Base-by-base conservation (phyloP, 306 rosid genomes). In the Inga oerstediana region DNA sequence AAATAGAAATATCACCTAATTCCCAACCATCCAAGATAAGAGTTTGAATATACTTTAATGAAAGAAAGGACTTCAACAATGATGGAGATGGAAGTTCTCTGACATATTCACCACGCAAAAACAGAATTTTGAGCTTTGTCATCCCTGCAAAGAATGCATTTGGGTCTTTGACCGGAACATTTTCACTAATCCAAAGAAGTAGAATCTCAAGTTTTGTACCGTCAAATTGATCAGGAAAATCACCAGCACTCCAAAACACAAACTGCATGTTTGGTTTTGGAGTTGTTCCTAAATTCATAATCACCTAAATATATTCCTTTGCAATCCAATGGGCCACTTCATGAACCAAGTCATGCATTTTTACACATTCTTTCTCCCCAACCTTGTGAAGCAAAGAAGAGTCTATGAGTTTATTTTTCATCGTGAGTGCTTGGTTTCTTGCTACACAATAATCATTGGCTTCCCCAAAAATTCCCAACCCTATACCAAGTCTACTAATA, bases 141-240 rank as follows among this genome's bases (percentile, higher is more conserved):
- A 71, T 10, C 19, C 27, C 0, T 43, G 20, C 5, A 5, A 71
- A 71, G 19, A 71, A 43, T 41, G 35, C 34, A 4, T n/a, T 0
- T 10, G 35, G 5, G 5, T 41, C 4, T 10, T 39, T 15, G 1
- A 20, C 11, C 2, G 0, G 0, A 19, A 3, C 13, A 1, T 19
- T 0, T 69, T 4, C 51, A 10, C 37, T 0, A 14, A 68, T 49
- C 0, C 46, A 44, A 44, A 44, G 46, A 44, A 44, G 46, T 44
- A 44, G 1, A 44, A 44, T 2, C 11, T 44, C 46, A 44, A 58
- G 13, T 3, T 20, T n/a, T 3, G 30, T 9, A 20, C 5, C 30
- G 2, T 22, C 66, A 22, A 59, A 10, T 1, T 8, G 46, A 44
- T 44, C 11, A 2, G 46, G 46, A 44, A 44, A 44, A 44, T 44